phyloP scores from a whole-genome alignment of 345 rosid genomes.

The Citrus mangshanensis region DNA sequence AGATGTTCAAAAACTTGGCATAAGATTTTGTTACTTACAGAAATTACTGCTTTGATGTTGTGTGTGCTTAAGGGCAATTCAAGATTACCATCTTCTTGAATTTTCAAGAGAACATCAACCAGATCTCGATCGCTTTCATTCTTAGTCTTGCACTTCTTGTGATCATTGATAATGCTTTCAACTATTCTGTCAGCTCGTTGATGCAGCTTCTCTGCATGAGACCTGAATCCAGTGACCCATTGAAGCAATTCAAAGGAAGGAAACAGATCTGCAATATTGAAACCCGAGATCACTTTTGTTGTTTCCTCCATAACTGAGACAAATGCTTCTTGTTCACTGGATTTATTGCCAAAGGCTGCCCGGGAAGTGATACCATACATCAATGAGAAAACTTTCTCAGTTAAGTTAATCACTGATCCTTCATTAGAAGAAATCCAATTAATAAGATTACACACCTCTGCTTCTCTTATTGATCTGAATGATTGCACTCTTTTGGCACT shows the following conservation, averaged over 20 bases:
- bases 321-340: slow-evolving; percentile 21
- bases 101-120: slow-evolving; percentile 17
- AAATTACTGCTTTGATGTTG: slow-evolving; percentile 34
- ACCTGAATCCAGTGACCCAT: slow-evolving; percentile 14
- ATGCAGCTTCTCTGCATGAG: slow-evolving; percentile 12
- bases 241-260: slow-evolving; percentile 27
- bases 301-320: background rate
- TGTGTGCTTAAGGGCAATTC: slow-evolving; percentile 12
- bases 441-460: slow-evolving; percentile 17
- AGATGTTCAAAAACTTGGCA: background rate
- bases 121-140: background rate
- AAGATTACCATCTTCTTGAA: slow-evolving; percentile 8
- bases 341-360: slow-evolving; percentile 25
- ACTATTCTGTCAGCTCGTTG: slow-evolving; percentile 10
- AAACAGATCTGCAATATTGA: slow-evolving; percentile 18
- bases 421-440: background rate
- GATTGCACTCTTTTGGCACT: slow-evolving; percentile 22
- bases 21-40: slow-evolving; percentile 9
- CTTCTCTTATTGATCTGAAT: slow-evolving; percentile 22
- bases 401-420: slow-evolving; percentile 23
- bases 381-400: slow-evolving; percentile 11
- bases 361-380: slow-evolving; percentile 12
- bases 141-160: background rate
- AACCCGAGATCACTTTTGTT: background rate
- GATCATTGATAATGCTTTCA: slow-evolving; percentile 17